Base-by-base conservation (phyloP, 257 asterid genomes). In the Solanum piurae region DNA sequence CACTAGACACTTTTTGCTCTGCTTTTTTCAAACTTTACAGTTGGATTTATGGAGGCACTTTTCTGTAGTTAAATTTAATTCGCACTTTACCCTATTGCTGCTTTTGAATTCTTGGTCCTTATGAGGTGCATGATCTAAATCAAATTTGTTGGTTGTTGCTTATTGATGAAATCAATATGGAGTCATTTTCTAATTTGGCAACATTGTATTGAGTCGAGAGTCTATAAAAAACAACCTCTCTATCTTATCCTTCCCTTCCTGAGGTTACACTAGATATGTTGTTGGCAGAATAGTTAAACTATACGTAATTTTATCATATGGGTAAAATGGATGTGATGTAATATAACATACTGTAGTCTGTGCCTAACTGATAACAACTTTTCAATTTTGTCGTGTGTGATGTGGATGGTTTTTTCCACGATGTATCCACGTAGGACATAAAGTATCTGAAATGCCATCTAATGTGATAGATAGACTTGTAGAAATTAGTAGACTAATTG, bases 1-100 rank as follows among this genome's bases (percentile, higher is more conserved):
- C 42, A 60, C 29, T 8, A 13, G 31, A 8, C 60, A 52, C 84
- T 74, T 49, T 52, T 86, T 72, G 4, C 8, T 72, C 37, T 36
- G 68, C 75, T 52, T 86, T 86, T 29, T 86, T 29, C 71, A 21
- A 11, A 73, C 88, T 86, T 86, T 86, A 86, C 88, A 52, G 88
- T 73, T 74, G 75, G 88, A 29, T 73, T 86, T 76, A 74, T 73
- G 29, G 29, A 31, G 80, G 13, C 38, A 46, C 49, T 69, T 85
- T 69, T 85, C 62, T 29, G 34, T 25, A 79, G 83, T 9, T 69
- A 66, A 49, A 49, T 49, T 14, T 49, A 49, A 49, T 49, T 14
- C 21, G 21, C 21, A 49, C 66, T 58, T 20, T 58, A 20, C 66
- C 66, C 66, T 58, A 58, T 58, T 58, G 66, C 64, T 55, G n/a